Conservation (phyloP, 2,329 filamentous ascomycete species). For the Byssothecium circinans region DNA sequence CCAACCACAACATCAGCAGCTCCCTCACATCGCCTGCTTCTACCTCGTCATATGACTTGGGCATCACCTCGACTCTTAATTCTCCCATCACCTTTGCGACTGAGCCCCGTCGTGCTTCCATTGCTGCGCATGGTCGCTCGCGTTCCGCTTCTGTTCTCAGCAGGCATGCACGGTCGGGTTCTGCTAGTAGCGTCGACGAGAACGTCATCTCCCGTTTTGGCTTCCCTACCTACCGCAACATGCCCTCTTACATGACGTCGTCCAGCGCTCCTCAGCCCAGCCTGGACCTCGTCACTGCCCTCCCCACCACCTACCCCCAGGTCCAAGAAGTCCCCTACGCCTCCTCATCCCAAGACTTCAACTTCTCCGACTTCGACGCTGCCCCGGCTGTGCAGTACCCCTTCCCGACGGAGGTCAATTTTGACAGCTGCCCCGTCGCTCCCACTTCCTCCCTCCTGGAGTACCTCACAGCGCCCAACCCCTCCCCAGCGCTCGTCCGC, state of each 20-base stretch:
- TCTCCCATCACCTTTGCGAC: constrained; percentile 62
- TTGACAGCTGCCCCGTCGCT: constrained; percentile 41
- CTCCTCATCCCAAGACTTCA: constrained; percentile 31
- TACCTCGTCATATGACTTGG: constrained; percentile 45
- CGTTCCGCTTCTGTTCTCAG: constrained; percentile 17
- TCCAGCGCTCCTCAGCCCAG: constrained; percentile 34
- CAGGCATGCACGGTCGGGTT: constrained; percentile 58
- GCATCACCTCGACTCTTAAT: constrained; percentile 55
- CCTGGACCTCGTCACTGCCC: constrained; percentile 46
- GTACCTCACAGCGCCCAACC: constrained; percentile 79
- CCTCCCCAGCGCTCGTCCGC: constrained; percentile 78
- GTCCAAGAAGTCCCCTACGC: constrained; percentile 39
- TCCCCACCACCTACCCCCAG: constrained; percentile 36
- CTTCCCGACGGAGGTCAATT: constrained; percentile 44
- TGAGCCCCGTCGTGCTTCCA: constrained; percentile 39
- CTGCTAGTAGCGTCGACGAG: constrained; percentile 69
- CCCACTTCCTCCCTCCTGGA: constrained; percentile 69
- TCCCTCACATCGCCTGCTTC: constrained; percentile 50
- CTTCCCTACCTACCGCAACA: constrained; percentile 81
- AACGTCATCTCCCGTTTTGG: constrained; percentile 69
- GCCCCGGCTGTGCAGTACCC: constrained; percentile 50
- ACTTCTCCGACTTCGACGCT: constrained; percentile 40
- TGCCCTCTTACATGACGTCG: constrained; percentile 61
- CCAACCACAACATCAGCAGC: constrained; percentile 41
- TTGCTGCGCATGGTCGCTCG: constrained; percentile 48